Percentiles rank a stretch among this genome's conserved stretches.
Evolutionary conservation across 1,284 basidiomycete genomes (phyloP).

Genomic region (Malassezia nana): DNA sequence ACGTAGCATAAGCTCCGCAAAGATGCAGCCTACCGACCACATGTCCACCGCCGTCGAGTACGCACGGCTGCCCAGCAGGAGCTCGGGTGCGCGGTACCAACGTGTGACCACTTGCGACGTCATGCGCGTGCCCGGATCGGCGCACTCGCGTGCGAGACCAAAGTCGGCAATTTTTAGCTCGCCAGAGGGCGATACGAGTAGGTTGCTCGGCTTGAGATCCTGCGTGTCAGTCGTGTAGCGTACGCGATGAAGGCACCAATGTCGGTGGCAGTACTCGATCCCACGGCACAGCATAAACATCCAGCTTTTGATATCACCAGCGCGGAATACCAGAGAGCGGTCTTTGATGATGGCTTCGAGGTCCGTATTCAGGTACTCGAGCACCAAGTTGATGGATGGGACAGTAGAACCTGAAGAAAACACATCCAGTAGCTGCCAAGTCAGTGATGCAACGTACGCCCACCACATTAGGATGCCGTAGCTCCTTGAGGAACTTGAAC

Average conservation of each 20-base stretch:
- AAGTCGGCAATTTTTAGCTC: slow-evolving; percentile 98
- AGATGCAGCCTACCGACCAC: slow-evolving; percentile 92
- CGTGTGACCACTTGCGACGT: slow-evolving; percentile 89
- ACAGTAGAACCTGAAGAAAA: slow-evolving; percentile 74
- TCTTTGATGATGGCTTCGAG: slow-evolving; percentile 95
- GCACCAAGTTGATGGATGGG: slow-evolving; percentile 80
- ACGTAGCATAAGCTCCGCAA: slow-evolving; percentile 89
- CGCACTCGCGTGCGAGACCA: slow-evolving; percentile 90
- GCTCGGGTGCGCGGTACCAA: slow-evolving; percentile 97
- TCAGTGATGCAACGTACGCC: slow-evolving; percentile 54
- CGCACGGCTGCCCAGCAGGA: slow-evolving; percentile 74
- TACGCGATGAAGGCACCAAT: slow-evolving; percentile 85
- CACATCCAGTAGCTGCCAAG: slow-evolving; percentile 74
- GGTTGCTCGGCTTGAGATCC: slow-evolving; percentile 96
- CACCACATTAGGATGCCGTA: slow-evolving; percentile 90
- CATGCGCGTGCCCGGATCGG: slow-evolving; percentile 87
- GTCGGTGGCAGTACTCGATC: slow-evolving; percentile 90
- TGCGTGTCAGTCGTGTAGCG: background rate
- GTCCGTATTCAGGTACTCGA: slow-evolving; percentile 96
- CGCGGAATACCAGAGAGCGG: slow-evolving; percentile 75
- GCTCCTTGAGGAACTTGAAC: slow-evolving; percentile 89
- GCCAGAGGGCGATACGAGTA: slow-evolving; percentile 81
- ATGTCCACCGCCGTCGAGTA: slow-evolving; percentile 82
- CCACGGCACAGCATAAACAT: slow-evolving; percentile 96
- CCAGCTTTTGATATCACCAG: slow-evolving; percentile 96